A percentile compares a stretch with the other conserved stretches of the same genome.
phyloP scores from a whole-genome alignment of 441 rosid genomes.

The Pelargonium cotyledonis region DNA sequence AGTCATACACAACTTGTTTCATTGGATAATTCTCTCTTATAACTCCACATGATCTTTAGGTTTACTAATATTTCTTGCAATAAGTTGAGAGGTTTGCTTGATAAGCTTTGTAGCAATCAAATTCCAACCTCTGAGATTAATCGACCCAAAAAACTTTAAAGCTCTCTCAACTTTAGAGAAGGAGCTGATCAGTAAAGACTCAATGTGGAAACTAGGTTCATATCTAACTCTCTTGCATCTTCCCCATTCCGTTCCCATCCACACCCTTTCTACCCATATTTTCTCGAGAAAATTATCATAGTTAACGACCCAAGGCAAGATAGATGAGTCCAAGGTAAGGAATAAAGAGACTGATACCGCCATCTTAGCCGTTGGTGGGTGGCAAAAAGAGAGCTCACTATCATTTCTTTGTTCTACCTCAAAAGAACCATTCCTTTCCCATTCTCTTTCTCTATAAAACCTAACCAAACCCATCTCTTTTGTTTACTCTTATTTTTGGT shows the following conservation, averaged over 20 bases:
- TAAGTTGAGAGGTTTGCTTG: not conserved
- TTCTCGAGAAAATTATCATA: conserved; percentile 4
- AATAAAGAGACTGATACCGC: conserved; percentile 32
- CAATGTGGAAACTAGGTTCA: not conserved
- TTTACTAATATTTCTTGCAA: not conserved
- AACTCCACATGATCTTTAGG: not conserved
- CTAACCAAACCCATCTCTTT: conserved; percentile 20
- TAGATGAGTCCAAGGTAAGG: not conserved
- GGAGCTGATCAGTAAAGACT: not conserved
- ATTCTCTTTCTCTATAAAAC: conserved; percentile 29
- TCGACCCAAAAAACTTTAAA: too few relatives aligned
- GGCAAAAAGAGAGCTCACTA: conserved; percentile 41
- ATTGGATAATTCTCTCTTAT: not conserved
- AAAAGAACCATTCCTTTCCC: conserved; percentile 28
- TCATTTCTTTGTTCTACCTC: conserved; percentile 47
- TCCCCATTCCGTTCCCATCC: not conserved
- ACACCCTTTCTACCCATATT: not conserved
- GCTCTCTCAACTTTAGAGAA: too few relatives aligned
- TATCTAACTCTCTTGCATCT: conserved; percentile 1
- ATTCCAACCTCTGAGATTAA: too few relatives aligned
- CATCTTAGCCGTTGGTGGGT: conserved; percentile 30
- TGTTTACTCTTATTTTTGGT: conserved; percentile 37
- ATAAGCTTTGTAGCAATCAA: not conserved
- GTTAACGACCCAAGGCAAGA: not conserved
- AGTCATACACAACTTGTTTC: not conserved